Conservation (phyloP, 208 protist genomes). For the Acanthamoeba lenticulata region DNA sequence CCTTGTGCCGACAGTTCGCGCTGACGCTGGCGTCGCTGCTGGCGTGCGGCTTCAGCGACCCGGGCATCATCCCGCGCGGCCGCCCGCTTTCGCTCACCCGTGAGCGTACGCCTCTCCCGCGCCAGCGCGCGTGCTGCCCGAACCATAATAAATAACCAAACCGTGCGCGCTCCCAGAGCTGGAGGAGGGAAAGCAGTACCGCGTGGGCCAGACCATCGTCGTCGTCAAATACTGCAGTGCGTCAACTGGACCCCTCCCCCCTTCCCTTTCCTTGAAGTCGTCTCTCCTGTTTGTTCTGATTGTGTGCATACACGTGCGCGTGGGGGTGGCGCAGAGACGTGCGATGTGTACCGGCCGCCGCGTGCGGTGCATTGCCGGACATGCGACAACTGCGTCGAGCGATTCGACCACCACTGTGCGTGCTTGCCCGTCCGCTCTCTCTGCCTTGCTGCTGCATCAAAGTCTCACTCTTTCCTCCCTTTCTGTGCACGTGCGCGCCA, state of each 20-base stretch:
- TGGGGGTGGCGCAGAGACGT: background rate
- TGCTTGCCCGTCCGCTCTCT: background rate
- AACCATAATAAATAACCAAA: background rate
- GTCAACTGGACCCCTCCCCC: background rate
- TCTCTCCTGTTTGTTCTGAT: background rate
- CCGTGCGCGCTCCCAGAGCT: background rate
- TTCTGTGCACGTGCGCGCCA: background rate
- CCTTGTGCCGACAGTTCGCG: background rate
- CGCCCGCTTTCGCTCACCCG: background rate
- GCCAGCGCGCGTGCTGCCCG: too few relatives aligned
- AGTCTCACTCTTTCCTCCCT: background rate
- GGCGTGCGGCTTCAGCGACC: constrained; percentile 4
- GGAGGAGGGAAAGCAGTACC: background rate
- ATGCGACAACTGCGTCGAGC: constrained; percentile 54
- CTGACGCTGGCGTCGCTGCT: background rate
- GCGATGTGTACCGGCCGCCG: constrained; percentile 37
- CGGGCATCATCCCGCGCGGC: background rate
- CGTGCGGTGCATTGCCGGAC: constrained; percentile 21
- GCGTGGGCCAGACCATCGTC: background rate
- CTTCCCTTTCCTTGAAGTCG: background rate
- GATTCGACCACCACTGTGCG: constrained; percentile 59
- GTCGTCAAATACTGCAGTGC: constrained; percentile 62
- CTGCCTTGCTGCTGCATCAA: background rate
- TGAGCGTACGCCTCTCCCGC: background rate
- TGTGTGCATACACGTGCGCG: background rate